Percentiles rank a stretch among this genome's conserved stretches.
These are phyloP conservation scores for Termitomyces sp. DNA, from an alignment of 768 basidiomycete species.

Conservation along the genomic window DNA sequence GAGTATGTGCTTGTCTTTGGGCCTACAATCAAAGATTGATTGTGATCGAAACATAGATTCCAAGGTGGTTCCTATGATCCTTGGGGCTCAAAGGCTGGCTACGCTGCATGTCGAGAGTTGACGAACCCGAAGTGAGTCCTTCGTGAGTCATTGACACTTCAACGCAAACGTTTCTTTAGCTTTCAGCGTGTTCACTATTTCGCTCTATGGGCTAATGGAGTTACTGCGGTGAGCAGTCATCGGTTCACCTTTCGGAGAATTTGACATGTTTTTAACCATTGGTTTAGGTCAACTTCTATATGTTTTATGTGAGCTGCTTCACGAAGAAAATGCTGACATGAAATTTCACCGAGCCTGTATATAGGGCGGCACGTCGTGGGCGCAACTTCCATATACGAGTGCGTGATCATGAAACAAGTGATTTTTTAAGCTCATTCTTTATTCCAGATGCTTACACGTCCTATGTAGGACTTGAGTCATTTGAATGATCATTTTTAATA, in stretches of 20 bases:
- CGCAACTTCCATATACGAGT: slow-evolving; percentile 18
- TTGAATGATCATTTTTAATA: not conserved
- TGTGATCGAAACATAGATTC: slow-evolving; percentile 4
- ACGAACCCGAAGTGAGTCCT: slow-evolving; percentile 16
- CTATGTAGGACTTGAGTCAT: slow-evolving; percentile 6
- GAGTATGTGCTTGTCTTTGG: slow-evolving; percentile 6
- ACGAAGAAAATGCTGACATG: not conserved
- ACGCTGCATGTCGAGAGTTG: slow-evolving; percentile 14
- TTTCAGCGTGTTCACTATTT: slow-evolving; percentile 19
- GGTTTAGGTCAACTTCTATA: slow-evolving; percentile 15
- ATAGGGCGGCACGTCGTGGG: slow-evolving; percentile 19
- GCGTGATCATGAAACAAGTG: not conserved
- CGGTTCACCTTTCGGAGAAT: not conserved
- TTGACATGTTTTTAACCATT: not conserved
- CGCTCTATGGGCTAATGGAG: slow-evolving; percentile 20
- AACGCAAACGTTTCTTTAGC: not conserved
- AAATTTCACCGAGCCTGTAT: not conserved
- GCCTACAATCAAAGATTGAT: not conserved
- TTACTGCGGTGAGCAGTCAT: slow-evolving; percentile 14
- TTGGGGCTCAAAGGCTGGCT: slow-evolving; percentile 17
- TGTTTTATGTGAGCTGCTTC: slow-evolving; percentile 15
- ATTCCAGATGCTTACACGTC: slow-evolving; percentile 17
- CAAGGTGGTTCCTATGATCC: slow-evolving; percentile 18
- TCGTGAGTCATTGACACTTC: not conserved
- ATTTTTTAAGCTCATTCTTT: not conserved